phyloP scores from a whole-genome alignment of 768 basidiomycete species.

The Dictyophora rubrovolvata region DNA sequence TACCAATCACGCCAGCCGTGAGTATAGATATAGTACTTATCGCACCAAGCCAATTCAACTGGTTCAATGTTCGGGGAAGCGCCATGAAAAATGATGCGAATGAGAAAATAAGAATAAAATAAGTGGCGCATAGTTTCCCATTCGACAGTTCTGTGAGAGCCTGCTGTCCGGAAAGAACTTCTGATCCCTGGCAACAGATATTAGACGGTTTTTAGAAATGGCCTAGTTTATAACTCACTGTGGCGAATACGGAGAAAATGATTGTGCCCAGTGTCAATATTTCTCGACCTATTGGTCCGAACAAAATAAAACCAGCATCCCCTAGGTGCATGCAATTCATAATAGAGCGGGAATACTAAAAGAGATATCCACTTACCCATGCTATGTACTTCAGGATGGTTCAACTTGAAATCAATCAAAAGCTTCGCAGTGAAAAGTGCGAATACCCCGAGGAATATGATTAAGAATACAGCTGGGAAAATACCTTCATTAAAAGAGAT shows the following conservation, averaged over 20 bases:
- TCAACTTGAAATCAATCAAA: slow-evolving; percentile 46
- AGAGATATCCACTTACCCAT: slow-evolving; percentile 28
- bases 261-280: slow-evolving; percentile 36
- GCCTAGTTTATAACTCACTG: slow-evolving; percentile 24
- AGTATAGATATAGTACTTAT: slow-evolving; percentile 32
- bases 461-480: slow-evolving; percentile 40
- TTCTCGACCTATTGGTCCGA: slow-evolving; percentile 38
- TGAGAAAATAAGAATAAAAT: slow-evolving; percentile 37
- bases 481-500: slow-evolving; percentile 27
- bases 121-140: slow-evolving; percentile 36
- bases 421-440: slow-evolving; percentile 43
- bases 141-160: slow-evolving; percentile 39
- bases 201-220: neutral
- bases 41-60: slow-evolving; percentile 37
- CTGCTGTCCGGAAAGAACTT: slow-evolving; percentile 41
- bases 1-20: slow-evolving; percentile 37
- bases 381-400: slow-evolving; percentile 43
- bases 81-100: slow-evolving; percentile 31
- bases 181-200: slow-evolving; percentile 28
- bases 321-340: slow-evolving; percentile 22
- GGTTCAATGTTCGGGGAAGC: slow-evolving; percentile 38
- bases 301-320: slow-evolving; percentile 40
- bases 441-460: slow-evolving; percentile 42
- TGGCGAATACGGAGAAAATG: slow-evolving; percentile 40
- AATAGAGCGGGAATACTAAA: neutral